A percentile compares a stretch with the other conserved stretches of the same genome.
These are phyloP conservation scores for Yamadazyma oceani DNA, from an alignment of 1,139 yeast genomes.

Conservation along the genomic window DNA sequence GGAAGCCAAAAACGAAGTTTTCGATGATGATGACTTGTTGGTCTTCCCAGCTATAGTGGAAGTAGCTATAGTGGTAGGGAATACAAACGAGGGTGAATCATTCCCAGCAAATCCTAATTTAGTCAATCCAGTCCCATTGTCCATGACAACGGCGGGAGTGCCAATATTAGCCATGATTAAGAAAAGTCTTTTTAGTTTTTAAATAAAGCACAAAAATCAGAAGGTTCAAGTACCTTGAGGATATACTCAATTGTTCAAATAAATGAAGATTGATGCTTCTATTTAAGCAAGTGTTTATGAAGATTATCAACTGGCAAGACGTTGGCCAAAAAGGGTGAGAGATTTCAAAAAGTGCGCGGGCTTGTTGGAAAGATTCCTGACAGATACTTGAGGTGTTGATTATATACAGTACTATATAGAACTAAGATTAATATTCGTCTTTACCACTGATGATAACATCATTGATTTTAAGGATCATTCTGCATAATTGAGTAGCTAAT, in stretches of 20 bases:
- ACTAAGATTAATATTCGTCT: constrained; percentile 55
- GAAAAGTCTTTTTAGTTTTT: not conserved
- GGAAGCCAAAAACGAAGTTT: constrained; percentile 53
- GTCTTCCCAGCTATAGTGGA: constrained; percentile 44
- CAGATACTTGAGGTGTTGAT: not conserved
- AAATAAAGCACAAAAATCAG: too few species aligned
- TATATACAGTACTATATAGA: constrained; percentile 9
- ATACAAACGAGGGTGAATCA: constrained; percentile 94
- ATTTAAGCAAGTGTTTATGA: too few species aligned
- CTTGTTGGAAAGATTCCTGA: not conserved
- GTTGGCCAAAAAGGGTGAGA: constrained; percentile 9
- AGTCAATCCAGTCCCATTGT: constrained; percentile 97
- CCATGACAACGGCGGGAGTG: constrained; percentile 95
- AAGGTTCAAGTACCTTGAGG: too few species aligned
- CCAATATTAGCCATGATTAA: constrained; percentile 59
- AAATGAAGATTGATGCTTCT: too few species aligned
- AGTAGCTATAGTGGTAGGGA: constrained; percentile 97
- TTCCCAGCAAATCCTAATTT: constrained; percentile 98
- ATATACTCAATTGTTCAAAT: not conserved
- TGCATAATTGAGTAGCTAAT: constrained; percentile 92
- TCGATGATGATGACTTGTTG: constrained; percentile 33
- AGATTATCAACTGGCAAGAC: not conserved
- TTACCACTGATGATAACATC: constrained; percentile 92
- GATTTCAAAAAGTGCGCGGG: not conserved
- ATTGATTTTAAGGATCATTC: constrained; percentile 96